phyloP scores from a whole-genome alignment of 805 yeast species.

The Yamadazyma ubonensis region DNA sequence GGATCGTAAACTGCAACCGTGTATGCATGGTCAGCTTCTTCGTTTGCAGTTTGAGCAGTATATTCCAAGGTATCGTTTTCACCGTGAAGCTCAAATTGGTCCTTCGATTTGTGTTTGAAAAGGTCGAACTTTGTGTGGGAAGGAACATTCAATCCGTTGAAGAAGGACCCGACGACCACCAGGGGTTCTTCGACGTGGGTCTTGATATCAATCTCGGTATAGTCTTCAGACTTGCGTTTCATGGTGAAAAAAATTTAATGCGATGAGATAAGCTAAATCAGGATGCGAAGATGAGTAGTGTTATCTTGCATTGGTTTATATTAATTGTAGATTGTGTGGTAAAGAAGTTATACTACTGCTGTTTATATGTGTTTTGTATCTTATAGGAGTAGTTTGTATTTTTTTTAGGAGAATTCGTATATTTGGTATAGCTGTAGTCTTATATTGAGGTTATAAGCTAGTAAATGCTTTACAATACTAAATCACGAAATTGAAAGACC shows the following conservation, averaged over 20 bases:
- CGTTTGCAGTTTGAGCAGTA: constrained; percentile 49
- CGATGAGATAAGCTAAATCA: too few species aligned
- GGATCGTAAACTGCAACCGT: constrained; percentile 80
- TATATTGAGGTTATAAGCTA: too few species aligned
- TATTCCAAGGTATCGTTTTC: constrained; percentile 73
- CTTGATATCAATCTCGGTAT: constrained; percentile 41
- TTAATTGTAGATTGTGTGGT: too few species aligned
- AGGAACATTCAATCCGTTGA: constrained; percentile 73
- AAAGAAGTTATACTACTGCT: too few species aligned
- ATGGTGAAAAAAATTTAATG: constrained; percentile 12
- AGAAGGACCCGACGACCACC: constrained; percentile 66
- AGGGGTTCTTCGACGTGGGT: constrained; percentile 44
- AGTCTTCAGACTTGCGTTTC: constrained; percentile 21
- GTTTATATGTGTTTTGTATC: too few species aligned
- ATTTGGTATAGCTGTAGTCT: too few species aligned
- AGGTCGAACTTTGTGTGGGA: constrained; percentile 58
- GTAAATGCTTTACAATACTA: too few species aligned
- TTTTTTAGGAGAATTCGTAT: too few species aligned
- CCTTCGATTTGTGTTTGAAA: constrained; percentile 48
- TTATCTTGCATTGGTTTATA: too few species aligned
- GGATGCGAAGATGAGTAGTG: too few species aligned
- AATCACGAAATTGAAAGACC: too few species aligned
- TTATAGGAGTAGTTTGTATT: too few species aligned
- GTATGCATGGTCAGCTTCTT: constrained; percentile 48
- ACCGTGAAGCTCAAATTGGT: constrained; percentile 64